Base-by-base conservation (phyloP, 2,329 filamentous ascomycete genomes). In the Graphiopsis chlorocephala region DNA sequence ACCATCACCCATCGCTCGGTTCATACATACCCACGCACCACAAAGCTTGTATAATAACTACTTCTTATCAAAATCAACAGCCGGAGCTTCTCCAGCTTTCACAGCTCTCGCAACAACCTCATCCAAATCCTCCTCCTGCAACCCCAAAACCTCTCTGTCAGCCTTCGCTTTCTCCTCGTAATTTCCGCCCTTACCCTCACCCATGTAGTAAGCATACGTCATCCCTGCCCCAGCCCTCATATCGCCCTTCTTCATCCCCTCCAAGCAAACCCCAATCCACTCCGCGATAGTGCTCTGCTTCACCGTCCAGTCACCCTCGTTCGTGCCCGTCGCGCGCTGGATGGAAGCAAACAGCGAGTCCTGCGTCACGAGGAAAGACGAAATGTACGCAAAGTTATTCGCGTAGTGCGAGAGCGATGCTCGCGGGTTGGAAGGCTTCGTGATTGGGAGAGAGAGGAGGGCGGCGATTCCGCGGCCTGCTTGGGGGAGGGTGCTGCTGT, bases 191-290 rank as follows among this genome's bases (percentile, higher is more conserved):
- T 67, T 31, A 23, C 68, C 64, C 55, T 66, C 53, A 28, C 66
- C 67, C 67, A 72, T 58, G 65, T 73, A 68, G 67, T 63, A 60
- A 6, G 52, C 60, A 59, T 69, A 69, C 35, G 68, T 66, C 50
- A 71, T 47, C 2, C 64, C 68, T 15, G 62, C 63, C 8, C 62
- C 67, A 25, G 78, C 87, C n/a, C 67, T 72, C 63, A 62, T 69
- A 25, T 81, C 80, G 33, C 80, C 83, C 12, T 67, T 64, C 65
- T 81, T 73, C 3, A 89, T 55, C 35, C 73, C 71, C 62, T 79
- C 79, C 64, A 79, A 67, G 0, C 81, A 85, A 1, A 82, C 78
- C 63, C 77, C 73, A 65, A 82, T 84, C 31, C 86, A 80, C 70
- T 84, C 74, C 45, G 75, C 69, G 4, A 70, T 65, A 0, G 64